Conservation (phyloP, 2,329 filamentous ascomycete genomes). For the Trichoderma gracile region DNA sequence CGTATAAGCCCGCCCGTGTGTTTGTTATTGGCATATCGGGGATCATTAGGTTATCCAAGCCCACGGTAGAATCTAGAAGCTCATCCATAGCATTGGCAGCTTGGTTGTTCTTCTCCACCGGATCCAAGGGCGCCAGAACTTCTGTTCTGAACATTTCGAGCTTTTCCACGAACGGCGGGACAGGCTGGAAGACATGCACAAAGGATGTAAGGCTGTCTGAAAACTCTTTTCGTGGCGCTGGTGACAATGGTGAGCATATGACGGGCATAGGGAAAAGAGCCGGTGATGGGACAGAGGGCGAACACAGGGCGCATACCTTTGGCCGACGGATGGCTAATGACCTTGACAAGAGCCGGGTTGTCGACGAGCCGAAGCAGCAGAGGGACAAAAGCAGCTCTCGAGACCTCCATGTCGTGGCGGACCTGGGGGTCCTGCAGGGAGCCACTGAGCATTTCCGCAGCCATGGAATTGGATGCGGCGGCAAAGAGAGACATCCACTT, state of each 20-base stretch:
- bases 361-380: conserved; percentile 63
- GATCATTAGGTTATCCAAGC: conserved; percentile 55
- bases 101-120: conserved; percentile 54
- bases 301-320: conserved; percentile 47
- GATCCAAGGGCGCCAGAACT: conserved; percentile 57
- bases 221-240: conserved; percentile 51
- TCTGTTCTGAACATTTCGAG: conserved; percentile 61
- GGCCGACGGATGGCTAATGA: conserved; percentile 53
- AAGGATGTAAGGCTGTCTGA: conserved; percentile 55
- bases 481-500: conserved; percentile 62
- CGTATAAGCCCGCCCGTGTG: conserved; percentile 78
- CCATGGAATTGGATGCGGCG: conserved; percentile 51
- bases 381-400: conserved; percentile 64
- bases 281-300: not conserved
- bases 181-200: conserved; percentile 57
- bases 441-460: conserved; percentile 51
- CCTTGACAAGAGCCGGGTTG: conserved; percentile 55
- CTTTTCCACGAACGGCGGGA: conserved; percentile 54
- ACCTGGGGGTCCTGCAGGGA: conserved; percentile 47
- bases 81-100: conserved; percentile 55
- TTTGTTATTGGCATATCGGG: conserved; percentile 70
- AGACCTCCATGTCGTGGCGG: conserved; percentile 59
- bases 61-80: conserved; percentile 58
- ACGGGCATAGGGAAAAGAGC: not conserved
- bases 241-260: not conserved